Base-by-base conservation (phyloP, 768 basidiomycete genomes). In the Rhodotorula diobovata region DNA sequence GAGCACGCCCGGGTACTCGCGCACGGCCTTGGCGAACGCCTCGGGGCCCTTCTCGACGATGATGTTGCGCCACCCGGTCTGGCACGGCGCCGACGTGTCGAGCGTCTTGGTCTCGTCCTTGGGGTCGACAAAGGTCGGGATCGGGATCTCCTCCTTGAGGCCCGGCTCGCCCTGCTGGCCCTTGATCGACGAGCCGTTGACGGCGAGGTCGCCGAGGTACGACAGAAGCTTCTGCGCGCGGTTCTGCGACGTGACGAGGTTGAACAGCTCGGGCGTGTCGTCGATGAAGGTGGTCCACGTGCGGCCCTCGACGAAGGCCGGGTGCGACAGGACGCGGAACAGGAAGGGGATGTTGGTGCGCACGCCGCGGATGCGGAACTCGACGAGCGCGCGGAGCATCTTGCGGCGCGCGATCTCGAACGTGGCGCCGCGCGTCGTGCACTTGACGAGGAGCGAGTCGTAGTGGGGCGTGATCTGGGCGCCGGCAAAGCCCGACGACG, bases 231-330 rank as follows among this genome's bases (percentile, higher is more conserved):
- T 98, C 82, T 97, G 94, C 8, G 96, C 96, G 82, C 96, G 90
- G 82, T 99, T 99, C 82, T 94, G 94, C 76, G 89, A 93, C 78
- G 92, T 90, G 14, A 99, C 94, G 66, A 99, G 87, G 82, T 94
- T 96, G 88, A 98, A 99, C 73, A 99, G 87, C 79, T 97, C 93
- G n/a, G 93, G 94, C 2, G 95, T 97, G 81, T 99, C 96, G 78
- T 99, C 96, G 81, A 99, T 98, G 85, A 99, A 98, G 35, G 96
- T 99, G 4, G 96, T 99, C 96, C 96, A 99, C 18, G 96, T 96
- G 84, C 93, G 91, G 69, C 95, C 95, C 48, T 87, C 89, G 75
- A 97, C 90, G 83, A 96, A 99, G 76, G 93, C 86, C 77, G 94
- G 93, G 81, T 98, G 91, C 10, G 96, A 98, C 75, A 99, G 85